Percentiles rank a stretch among this genome's conserved stretches.
Conservation (phyloP, 2,329 filamentous ascomycete genomes). For the Atkinsonella hypoxylon region DNA sequence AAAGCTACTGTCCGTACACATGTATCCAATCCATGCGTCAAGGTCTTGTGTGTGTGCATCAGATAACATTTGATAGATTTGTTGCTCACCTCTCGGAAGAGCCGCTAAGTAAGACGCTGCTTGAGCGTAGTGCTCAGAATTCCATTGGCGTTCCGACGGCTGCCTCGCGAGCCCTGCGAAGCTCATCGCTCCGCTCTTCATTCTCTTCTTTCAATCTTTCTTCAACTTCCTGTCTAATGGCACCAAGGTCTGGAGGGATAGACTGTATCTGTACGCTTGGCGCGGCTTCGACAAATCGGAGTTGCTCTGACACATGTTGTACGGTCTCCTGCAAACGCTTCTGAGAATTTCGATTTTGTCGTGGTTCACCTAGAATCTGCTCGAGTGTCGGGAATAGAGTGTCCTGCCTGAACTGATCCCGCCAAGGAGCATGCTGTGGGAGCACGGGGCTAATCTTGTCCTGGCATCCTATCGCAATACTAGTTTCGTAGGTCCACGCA, state of each 20-base stretch:
- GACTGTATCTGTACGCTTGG: slow-evolving; percentile 78
- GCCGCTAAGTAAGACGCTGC: too few relatives aligned
- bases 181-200: slow-evolving; percentile 43
- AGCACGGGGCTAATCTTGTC: slow-evolving; percentile 60
- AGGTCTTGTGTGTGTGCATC: too few relatives aligned
- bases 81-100: too few relatives aligned
- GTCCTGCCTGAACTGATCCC: slow-evolving; percentile 78
- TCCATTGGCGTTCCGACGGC: slow-evolving; percentile 48
- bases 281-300: slow-evolving; percentile 72
- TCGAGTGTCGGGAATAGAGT: slow-evolving; percentile 82
- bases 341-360: slow-evolving; percentile 66
- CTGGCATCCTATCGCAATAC: slow-evolving; percentile 68
- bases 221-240: slow-evolving; percentile 58
- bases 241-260: slow-evolving; percentile 65
- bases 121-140: slow-evolving; percentile 15
- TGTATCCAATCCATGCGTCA: too few relatives aligned
- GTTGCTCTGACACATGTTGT: slow-evolving; percentile 68
- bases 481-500: slow-evolving; percentile 94
- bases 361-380: slow-evolving; percentile 52
- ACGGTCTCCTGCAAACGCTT: slow-evolving; percentile 68
- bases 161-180: slow-evolving; percentile 42
- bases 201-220: slow-evolving; percentile 52
- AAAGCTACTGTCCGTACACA: too few relatives aligned
- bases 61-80: too few relatives aligned
- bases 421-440: slow-evolving; percentile 71